Base-by-base conservation (phyloP, 129 eudicot genomes). In the Centrapalus pauciflorus region DNA sequence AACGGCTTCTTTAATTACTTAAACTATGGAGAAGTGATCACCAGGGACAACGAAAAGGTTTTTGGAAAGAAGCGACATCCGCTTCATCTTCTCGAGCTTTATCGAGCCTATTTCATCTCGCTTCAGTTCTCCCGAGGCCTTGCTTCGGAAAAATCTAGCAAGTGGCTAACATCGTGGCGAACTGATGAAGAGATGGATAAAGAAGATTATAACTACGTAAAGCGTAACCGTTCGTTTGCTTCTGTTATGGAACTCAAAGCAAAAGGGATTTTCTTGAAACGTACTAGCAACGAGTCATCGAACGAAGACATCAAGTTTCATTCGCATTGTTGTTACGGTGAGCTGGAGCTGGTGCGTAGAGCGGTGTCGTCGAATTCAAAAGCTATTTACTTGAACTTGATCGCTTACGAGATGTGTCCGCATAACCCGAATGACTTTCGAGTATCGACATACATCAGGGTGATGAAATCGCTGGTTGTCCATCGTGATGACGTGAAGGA, bases 401-500 rank as follows among this genome's bases (percentile, higher is more conserved):
- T 69, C 40, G 86, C 86, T 1, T 81, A 77, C 26, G 86, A 81
- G 80, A 59, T 72, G 67, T 67, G 86, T 8, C 71, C 76, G 3
- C 71, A 77, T 54, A 67, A 68, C 62, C 80, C 78, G 5, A 71
- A 63, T 4, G 82, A 81, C 51, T 48, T 64, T 3, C 28, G 79
- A 4, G 57, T 77, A 4, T 61, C 79, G 12, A 70, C 76, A 4
- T 82, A 77, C 34, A 56, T 78, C 24, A 61, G 64, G 11, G 72
- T 82, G 4, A 73, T 82, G 87, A 79, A 82, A 69, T 70, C 76
- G 4, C 45, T 82, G 24, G 52, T 82, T 8, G 13, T 64, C 19
- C 69, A 71, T 6, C 64, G 34, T 0, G 64, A 74, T n/a, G 87
- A 82, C 23, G 87, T 78, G 35, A 75, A 77, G 60, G 76, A 72